Evolutionary conservation across 148 eudicot species (phyloP), one percentile per base, ranked within the genome.

Genomic region (Cornus florida): DNA sequence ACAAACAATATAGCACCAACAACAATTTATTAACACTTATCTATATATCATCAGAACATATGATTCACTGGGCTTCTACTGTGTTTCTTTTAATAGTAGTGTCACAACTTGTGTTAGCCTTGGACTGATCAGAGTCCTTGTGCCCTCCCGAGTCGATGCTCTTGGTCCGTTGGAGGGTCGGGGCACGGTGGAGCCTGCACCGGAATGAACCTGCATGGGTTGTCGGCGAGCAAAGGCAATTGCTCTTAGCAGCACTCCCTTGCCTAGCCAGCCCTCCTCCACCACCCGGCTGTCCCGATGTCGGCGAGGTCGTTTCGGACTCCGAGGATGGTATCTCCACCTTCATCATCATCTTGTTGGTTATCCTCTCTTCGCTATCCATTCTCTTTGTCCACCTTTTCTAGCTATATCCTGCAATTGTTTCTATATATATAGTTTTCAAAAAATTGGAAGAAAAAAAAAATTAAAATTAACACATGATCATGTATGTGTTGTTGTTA

Each of bases 211-310:
- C 88, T 5, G 82, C 87, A 38, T 88, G 90, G n/a, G 85, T 86
- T 71, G 90, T 88, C 13, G 88, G 90, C 3, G 90, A 88, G 77
- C 90, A 88, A 12, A 88, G 88, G 75, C 90, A 88, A 80, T 69
- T 75, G 46, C 80, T 78, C 59, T 71, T 75, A 38, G 80, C 33
- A 69, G 64, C 22, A 50, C 78, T 76, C 67, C 78, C 81, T 81
- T 83, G 83, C 67, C 71, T 73, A 31, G 80, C 81, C 77, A 73
- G 82, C 70, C 33, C 86, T 20, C 20, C 50, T 1, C 33, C 10
- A 8, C 31, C 77, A 9, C 31, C 12, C 1, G 48, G 19, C 13
- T 20, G 32, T 3, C 68, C 32, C 10, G 70, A 35, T 7, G 31
- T 12, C 23, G 43, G 68, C 8, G 53, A 20, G 10, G 68, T 62